Evolutionary conservation across 2,329 filamentous ascomycete genomes (phyloP).

Genomic region (Xylaria sp.): DNA sequence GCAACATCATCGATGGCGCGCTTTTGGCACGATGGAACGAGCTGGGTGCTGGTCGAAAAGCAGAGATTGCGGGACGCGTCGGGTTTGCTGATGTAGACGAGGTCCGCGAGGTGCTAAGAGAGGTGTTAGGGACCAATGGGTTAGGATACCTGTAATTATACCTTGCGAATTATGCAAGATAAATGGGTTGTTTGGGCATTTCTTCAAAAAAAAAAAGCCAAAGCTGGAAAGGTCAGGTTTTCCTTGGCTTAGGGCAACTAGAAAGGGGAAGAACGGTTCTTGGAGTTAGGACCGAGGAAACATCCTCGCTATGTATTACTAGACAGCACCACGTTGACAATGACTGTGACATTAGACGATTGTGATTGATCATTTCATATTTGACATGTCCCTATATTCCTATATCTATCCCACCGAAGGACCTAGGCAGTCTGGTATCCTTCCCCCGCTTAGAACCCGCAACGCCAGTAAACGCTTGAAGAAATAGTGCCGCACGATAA

Average conservation of each 20-base stretch:
- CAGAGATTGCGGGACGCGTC: slow-evolving; percentile 78
- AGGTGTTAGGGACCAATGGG: slow-evolving; percentile 63
- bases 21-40: slow-evolving; percentile 80
- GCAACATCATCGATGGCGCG: slow-evolving; percentile 81
- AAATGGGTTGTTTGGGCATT: not conserved
- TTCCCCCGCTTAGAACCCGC: not conserved
- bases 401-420: not conserved
- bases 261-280: slow-evolving; percentile 12
- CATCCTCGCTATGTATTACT: slow-evolving; percentile 11
- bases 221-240: slow-evolving; percentile 16
- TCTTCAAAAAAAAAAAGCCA: not conserved
- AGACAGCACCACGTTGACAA: not conserved
- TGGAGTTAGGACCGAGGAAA: slow-evolving; percentile 20
- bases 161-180: not conserved
- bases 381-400: slow-evolving; percentile 5
- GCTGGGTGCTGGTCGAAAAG: slow-evolving; percentile 74
- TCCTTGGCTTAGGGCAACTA: slow-evolving; percentile 13
- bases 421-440: not conserved
- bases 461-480: slow-evolving; percentile 20
- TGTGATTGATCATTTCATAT: slow-evolving; percentile 10
- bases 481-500: not conserved
- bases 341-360: slow-evolving; percentile 5
- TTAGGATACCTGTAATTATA: slow-evolving; percentile 57
- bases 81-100: slow-evolving; percentile 72
- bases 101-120: slow-evolving; percentile 70